Conservation (phyloP, 2,329 filamentous ascomycete species). For the Pseudogymnoascus sp. region DNA sequence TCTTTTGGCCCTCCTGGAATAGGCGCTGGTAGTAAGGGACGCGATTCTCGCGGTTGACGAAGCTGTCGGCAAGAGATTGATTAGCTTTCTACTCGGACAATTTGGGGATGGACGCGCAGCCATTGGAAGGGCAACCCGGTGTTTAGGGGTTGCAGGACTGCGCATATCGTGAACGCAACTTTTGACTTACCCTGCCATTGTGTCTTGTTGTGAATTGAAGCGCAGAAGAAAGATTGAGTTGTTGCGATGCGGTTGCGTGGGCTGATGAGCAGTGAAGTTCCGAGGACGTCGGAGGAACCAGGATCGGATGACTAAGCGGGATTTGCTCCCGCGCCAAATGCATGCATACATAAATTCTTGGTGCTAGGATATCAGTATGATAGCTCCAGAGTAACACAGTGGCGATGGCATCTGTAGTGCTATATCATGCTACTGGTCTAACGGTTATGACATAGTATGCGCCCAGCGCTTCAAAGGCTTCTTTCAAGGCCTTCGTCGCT, state of each 20-base stretch:
- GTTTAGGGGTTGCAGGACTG: neutral
- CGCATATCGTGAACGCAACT: neutral
- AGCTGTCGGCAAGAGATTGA: slow-evolving; percentile 22
- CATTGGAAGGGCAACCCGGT: neutral
- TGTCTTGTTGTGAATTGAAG: slow-evolving; percentile 17
- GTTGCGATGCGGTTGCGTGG: slow-evolving; percentile 11
- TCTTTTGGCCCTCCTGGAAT: slow-evolving; percentile 67
- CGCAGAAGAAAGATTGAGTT: slow-evolving; percentile 10
- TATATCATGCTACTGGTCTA: slow-evolving; percentile 9
- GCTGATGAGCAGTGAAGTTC: slow-evolving; percentile 11
- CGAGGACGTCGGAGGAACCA: neutral
- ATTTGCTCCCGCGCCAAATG: neutral
- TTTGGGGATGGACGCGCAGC: slow-evolving; percentile 1
- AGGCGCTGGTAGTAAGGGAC: slow-evolving; percentile 68
- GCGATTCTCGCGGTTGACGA: slow-evolving; percentile 67
- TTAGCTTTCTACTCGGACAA: slow-evolving; percentile 19
- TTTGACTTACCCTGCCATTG: slow-evolving; percentile 29
- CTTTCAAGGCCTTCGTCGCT: slow-evolving; percentile 26
- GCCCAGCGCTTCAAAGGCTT: slow-evolving; percentile 25
- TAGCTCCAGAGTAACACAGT: neutral
- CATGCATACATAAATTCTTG: slow-evolving; percentile 5
- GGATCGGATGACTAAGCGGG: slow-evolving; percentile 2
- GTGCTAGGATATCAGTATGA: neutral
- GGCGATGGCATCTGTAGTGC: slow-evolving; percentile 5
- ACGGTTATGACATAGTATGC: slow-evolving; percentile 19